phyloP scores from a whole-genome alignment of 768 basidiomycete genomes.

The Lactifluus volemus region DNA sequence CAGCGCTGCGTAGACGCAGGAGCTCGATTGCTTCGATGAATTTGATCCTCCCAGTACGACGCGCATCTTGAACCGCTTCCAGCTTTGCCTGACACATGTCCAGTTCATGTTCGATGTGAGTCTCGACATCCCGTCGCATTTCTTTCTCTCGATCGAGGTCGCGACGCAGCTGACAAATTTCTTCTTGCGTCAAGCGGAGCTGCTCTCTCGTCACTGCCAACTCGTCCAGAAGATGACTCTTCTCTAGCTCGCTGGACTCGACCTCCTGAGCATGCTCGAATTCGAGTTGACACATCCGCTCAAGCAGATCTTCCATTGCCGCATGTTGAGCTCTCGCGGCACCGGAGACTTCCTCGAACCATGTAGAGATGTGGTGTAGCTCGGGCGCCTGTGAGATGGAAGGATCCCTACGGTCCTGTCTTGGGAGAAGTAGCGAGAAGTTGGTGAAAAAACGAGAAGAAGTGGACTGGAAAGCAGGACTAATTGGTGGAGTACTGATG shows the following conservation, averaged over 20 bases:
- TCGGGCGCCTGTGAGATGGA: neutral
- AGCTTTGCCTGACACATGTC: neutral
- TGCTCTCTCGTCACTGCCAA: neutral
- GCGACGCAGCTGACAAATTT: neutral
- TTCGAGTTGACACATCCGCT: neutral
- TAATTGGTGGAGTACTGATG: neutral
- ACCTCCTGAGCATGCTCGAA: neutral
- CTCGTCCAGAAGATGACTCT: neutral
- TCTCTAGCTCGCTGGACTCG: neutral
- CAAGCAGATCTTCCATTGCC: neutral
- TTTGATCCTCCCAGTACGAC: neutral
- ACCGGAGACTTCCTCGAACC: neutral
- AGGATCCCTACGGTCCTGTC: neutral
- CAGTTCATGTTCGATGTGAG: neutral
- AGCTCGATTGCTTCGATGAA: neutral
- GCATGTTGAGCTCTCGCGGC: neutral
- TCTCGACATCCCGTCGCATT: neutral
- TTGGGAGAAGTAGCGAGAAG: neutral
- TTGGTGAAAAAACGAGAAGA: neutral
- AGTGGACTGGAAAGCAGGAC: neutral
- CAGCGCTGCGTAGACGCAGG: neutral
- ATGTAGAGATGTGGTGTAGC: neutral
- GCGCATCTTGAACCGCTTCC: neutral
- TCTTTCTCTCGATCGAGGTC: neutral
- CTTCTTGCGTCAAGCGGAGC: neutral